These are phyloP conservation scores for Garcileccinum viscosum DNA, from an alignment of 1,284 basidiomycete species.

Conservation along the genomic window DNA sequence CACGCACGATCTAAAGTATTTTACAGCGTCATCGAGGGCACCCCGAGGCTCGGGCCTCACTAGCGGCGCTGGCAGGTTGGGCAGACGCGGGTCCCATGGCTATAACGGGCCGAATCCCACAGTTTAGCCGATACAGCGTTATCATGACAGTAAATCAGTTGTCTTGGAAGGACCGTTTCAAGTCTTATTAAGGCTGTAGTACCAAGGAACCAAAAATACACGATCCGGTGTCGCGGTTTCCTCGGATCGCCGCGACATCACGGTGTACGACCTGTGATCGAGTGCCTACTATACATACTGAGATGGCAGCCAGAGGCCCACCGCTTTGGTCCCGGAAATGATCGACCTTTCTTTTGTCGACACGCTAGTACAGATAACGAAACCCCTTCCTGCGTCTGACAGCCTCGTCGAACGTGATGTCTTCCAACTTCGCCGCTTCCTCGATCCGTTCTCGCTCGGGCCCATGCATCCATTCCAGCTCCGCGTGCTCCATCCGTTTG, in stretches of 20 bases:
- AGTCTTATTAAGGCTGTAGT: not conserved
- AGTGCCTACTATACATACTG: not conserved
- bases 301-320: not conserved
- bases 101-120: not conserved
- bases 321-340: not conserved
- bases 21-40: no score
- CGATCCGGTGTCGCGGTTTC: not conserved
- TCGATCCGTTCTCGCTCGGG: not conserved
- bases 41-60: no score
- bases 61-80: no score
- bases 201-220: not conserved
- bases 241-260: not conserved
- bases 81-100: no score
- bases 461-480: not conserved
- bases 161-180: not conserved
- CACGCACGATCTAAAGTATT: no score
- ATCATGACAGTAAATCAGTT: no score
- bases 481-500: not conserved
- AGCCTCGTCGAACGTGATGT: constrained; percentile 34
- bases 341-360: no score
- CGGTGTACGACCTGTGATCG: not conserved
- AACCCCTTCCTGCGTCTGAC: not conserved
- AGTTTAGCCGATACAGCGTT: no score
- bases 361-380: constrained; percentile 1
- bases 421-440: constrained; percentile 27